Percentiles rank a stretch among this genome's conserved stretches.
Evolutionary conservation across 139 green algal genomes (phyloP).

Genomic region (Chlorella vulgaris): DNA sequence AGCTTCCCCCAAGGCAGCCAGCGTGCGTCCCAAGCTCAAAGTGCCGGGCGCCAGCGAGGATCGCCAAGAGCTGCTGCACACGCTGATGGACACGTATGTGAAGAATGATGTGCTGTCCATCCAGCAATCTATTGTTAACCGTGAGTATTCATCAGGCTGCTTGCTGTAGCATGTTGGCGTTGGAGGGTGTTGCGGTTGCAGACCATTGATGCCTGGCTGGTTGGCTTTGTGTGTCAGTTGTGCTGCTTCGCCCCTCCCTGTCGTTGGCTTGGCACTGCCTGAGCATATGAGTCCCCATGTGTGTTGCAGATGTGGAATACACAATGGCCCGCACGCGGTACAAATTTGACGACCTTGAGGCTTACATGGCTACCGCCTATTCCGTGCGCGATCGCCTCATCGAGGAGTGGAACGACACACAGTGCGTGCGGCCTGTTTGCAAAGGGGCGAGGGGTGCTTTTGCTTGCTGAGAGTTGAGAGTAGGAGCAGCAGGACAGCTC

Average conservation of each 20-base stretch:
- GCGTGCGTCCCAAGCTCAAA: conserved; percentile 37
- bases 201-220: too few relatives aligned
- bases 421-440: conserved; percentile 5
- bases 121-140: conserved; percentile 96
- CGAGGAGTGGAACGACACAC: conserved; percentile 98
- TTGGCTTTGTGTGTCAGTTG: too few relatives aligned
- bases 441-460: neutral
- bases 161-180: neutral
- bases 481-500: too few relatives aligned
- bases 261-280: too few relatives aligned
- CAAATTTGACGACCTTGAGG: conserved; percentile 95
- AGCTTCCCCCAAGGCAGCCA: conserved; percentile 10
- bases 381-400: conserved; percentile 94
- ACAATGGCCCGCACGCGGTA: conserved; percentile 93
- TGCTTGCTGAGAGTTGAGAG: neutral
- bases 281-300: too few relatives aligned
- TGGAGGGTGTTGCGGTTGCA: neutral
- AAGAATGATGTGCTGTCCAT: conserved; percentile 96
- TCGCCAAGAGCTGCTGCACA: conserved; percentile 46
- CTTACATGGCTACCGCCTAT: conserved; percentile 92
- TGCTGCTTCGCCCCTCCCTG: too few relatives aligned
- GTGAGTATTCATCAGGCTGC: conserved; percentile 7
- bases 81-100: conserved; percentile 88
- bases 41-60: conserved; percentile 32
- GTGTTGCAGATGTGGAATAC: conserved; percentile 97